These are phyloP conservation scores for Yamadazyma sp. DNA, from an alignment of 1,139 yeast genomes.

Conservation along the genomic window DNA sequence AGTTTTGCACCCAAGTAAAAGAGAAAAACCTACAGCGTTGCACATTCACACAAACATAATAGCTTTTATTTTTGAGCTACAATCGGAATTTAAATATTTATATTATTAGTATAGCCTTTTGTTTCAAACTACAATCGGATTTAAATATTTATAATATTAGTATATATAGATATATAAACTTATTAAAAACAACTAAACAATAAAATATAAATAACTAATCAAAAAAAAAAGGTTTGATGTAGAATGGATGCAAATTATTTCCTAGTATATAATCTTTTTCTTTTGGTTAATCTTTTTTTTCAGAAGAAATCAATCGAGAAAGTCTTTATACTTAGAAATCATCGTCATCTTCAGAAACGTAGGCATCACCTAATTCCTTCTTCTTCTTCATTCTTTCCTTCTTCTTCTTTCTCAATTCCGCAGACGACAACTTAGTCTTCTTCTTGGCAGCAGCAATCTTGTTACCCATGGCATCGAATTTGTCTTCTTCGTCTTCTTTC, in stretches of 20 bases:
- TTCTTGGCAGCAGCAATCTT: slow-evolving; percentile 95
- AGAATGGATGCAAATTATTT: slow-evolving; percentile 5
- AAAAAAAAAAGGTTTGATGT: slow-evolving; percentile 11
- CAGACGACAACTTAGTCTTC: slow-evolving; percentile 97
- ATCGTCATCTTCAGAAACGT: slow-evolving; percentile 94
- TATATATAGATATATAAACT: slow-evolving; percentile 20
- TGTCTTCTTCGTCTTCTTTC: slow-evolving; percentile 97
- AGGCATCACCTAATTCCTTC: slow-evolving; percentile 99
- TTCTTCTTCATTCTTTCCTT: slow-evolving; percentile 99
- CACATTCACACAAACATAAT: too few species aligned
- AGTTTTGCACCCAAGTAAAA: neutral
- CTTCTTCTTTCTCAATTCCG: slow-evolving; percentile 99
- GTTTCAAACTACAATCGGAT: neutral
- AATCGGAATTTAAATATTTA: neutral
- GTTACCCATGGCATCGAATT: slow-evolving; percentile 99
- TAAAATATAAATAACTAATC: slow-evolving; percentile 12
- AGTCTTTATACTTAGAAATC: slow-evolving; percentile 24
- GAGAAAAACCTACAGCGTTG: too few species aligned
- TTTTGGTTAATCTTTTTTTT: neutral
- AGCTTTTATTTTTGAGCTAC: too few species aligned
- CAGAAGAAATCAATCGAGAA: neutral
- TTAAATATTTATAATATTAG: slow-evolving; percentile 15
- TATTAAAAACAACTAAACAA: slow-evolving; percentile 18
- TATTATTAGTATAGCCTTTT: neutral
- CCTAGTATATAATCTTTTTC: neutral